Base-by-base conservation (phyloP, 768 basidiomycete species). In the Lactarius vividus region DNA sequence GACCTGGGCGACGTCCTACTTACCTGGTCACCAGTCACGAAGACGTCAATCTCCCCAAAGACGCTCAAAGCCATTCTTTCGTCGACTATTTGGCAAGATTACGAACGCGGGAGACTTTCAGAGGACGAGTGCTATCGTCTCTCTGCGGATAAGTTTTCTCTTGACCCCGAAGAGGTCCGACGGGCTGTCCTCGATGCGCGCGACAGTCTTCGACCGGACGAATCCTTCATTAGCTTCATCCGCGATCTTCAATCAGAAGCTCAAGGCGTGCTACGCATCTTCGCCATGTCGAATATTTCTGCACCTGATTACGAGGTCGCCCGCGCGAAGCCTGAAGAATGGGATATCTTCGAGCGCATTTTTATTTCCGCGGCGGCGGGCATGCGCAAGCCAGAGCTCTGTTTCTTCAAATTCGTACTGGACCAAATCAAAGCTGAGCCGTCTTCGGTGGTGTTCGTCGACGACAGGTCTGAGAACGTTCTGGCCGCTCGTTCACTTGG, bases 231-330 rank as follows among this genome's bases (percentile, higher is more conserved):
- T 39, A 68, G 72, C 9, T 73, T 86, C 35, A 80, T 85, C 49
- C 77, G 77, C 2, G 78, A 83, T 57, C 75, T 86, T 49, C 82
- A 82, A 66, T 66, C 69, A 8, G 74, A 79, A 62, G 75, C 77
- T 3, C 63, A 74, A 13, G 74, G 73, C n/a, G 62, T 71, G 7
- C 72, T 84, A 2, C 76, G 72, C 16, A 77, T 86, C 40, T 84
- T 80, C 60, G 84, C 83, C 37, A 83, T 85, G 82, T 85, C 83
- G 39, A 87, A 87, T 73, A 85, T 87, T 33, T 84, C 84, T 20
- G 69, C 75, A 0, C 82, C 82, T 10, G 84, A 86, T 69, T 84
- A 79, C 69, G 76, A 76, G 46, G 75, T 81, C 5, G 76, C 85
- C 20, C 79, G 74, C 54, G 77, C 74, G 23, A 83, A 79, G 39